These are phyloP conservation scores for Amanita pallidorosea DNA, from an alignment of 768 basidiomycete genomes.

Conservation along the genomic window DNA sequence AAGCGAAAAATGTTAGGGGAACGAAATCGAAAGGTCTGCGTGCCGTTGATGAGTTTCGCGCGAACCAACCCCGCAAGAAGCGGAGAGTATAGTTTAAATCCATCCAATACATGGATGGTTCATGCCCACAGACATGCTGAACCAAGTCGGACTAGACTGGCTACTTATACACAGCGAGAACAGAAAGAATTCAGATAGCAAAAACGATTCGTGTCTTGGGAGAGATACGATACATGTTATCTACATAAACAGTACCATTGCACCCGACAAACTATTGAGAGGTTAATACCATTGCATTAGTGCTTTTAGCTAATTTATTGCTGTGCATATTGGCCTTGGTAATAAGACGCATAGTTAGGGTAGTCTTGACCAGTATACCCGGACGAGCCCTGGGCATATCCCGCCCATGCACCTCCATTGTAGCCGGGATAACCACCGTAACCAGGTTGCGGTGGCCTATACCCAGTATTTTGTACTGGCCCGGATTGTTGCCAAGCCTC, in stretches of 20 bases:
- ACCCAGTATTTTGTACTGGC: conserved; percentile 44
- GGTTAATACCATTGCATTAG: background rate
- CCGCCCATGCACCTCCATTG: conserved; percentile 31
- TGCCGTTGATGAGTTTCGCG: conserved; percentile 9
- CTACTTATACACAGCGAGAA: conserved; percentile 9
- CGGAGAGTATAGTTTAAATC: conserved; percentile 13
- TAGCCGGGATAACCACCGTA: conserved; percentile 33
- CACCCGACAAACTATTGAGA: background rate
- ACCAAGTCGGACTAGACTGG: conserved; percentile 1
- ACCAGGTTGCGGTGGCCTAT: conserved; percentile 57
- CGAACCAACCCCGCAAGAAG: conserved; percentile 9
- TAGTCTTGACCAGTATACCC: conserved; percentile 59
- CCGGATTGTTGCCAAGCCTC: conserved; percentile 69
- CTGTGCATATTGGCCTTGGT: conserved; percentile 81
- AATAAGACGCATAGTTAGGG: conserved; percentile 77
- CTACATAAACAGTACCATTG: background rate
- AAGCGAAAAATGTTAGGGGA: conserved; percentile 14
- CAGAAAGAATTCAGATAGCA: background rate
- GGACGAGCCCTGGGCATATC: conserved; percentile 33
- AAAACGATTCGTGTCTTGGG: background rate
- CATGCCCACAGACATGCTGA: no score
- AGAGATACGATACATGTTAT: conserved; percentile 6
- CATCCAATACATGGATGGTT: conserved; percentile 7
- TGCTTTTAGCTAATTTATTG: conserved; percentile 35
- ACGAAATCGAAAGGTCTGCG: background rate